Evolutionary conservation across 345 rosid species (phyloP).

Genomic region (Salix arbutifolia): DNA sequence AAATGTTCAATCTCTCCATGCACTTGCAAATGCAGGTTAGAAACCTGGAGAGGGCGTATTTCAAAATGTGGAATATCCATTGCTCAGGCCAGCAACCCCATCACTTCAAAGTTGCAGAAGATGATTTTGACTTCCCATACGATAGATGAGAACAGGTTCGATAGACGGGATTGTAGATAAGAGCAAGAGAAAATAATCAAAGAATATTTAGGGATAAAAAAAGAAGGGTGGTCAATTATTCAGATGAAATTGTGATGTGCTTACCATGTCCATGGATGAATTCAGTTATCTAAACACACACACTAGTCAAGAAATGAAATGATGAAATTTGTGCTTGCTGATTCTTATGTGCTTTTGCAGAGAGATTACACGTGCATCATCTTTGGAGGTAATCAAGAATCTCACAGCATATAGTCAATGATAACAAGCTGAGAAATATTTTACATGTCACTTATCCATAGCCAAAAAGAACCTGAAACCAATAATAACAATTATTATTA

Average conservation of each 20-base stretch:
- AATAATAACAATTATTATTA: too few relatives aligned
- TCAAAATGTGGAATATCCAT: constrained; percentile 91
- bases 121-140: constrained; percentile 68
- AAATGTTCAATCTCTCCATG: neutral
- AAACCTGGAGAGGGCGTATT: constrained; percentile 83
- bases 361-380: too few relatives aligned
- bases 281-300: neutral
- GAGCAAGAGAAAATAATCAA: neutral
- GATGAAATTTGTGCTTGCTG: neutral
- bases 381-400: too few relatives aligned
- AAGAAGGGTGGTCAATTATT: neutral
- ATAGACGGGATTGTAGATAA: constrained; percentile 22
- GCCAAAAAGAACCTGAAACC: too few relatives aligned
- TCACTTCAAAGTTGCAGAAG: constrained; percentile 77
- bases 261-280: neutral
- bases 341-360: too few relatives aligned
- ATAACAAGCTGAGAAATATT: too few relatives aligned
- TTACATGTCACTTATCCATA: too few relatives aligned
- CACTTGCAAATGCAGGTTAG: constrained; percentile 55
- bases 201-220: neutral
- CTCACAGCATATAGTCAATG: too few relatives aligned
- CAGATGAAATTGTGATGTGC: constrained; percentile 11
- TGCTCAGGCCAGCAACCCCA: constrained; percentile 71
- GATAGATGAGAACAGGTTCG: constrained; percentile 9
- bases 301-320: neutral